Conservation (phyloP, 805 yeast species). For the Metschnikowia gelsemii region DNA sequence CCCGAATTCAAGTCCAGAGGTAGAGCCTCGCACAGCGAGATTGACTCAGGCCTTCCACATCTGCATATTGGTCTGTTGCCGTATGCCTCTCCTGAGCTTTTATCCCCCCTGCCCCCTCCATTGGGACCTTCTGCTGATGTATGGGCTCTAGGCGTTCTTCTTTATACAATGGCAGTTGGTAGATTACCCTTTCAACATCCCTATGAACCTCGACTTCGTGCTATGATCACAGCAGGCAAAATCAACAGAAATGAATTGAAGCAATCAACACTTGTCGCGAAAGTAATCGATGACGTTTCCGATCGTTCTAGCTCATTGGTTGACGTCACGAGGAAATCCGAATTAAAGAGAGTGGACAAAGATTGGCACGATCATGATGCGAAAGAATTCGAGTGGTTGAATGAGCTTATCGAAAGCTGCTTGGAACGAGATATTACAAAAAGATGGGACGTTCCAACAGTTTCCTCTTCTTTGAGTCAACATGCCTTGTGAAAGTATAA, state of each 20-base stretch:
- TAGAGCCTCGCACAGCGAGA: constrained; percentile 17
- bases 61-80: constrained; percentile 86
- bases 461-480: constrained; percentile 18
- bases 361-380: constrained; percentile 23
- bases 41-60: constrained; percentile 52
- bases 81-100: constrained; percentile 86
- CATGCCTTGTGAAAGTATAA: background rate
- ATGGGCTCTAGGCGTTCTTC: constrained; percentile 86
- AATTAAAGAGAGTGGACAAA: constrained; percentile 10
- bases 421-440: constrained; percentile 50
- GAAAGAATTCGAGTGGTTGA: constrained; percentile 28
- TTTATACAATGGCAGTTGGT: constrained; percentile 72
- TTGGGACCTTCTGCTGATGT: constrained; percentile 72
- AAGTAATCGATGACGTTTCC: constrained; percentile 24
- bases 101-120: constrained; percentile 60
- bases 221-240: constrained; percentile 67
- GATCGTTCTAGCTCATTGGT: constrained; percentile 16
- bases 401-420: constrained; percentile 50
- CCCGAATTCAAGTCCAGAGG: constrained; percentile 19
- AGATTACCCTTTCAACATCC: constrained; percentile 79
- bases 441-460: constrained; percentile 49
- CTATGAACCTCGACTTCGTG: constrained; percentile 76
- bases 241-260: constrained; percentile 49
- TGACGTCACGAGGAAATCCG: constrained; percentile 14
- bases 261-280: constrained; percentile 38